Evolutionary conservation across 441 rosid genomes (phyloP).

Genomic region (Breynia disticha): DNA sequence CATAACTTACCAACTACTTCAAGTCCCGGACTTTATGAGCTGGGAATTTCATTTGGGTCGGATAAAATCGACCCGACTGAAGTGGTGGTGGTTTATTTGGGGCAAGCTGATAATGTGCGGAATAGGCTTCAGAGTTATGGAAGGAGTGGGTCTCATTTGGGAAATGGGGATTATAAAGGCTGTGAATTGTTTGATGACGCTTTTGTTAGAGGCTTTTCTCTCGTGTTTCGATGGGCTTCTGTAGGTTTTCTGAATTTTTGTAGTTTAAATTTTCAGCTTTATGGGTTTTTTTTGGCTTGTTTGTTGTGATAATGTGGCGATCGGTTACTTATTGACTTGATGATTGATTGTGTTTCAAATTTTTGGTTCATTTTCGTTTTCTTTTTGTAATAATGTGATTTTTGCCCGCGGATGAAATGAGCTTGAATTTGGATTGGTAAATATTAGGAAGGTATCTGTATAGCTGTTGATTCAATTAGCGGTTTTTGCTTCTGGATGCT

Average conservation of each 20-base stretch:
- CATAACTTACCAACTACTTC: conserved; percentile 48
- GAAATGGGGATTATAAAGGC: conserved; percentile 19
- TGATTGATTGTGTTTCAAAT: too few species aligned
- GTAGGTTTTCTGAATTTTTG: conserved; percentile 27
- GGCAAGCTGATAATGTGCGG: conserved; percentile 60
- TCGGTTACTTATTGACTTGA: too few species aligned
- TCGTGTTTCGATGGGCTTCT: conserved; percentile 71
- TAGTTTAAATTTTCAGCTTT: not conserved
- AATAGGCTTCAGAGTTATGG: conserved; percentile 55
- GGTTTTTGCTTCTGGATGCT: too few species aligned
- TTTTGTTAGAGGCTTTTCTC: conserved; percentile 35
- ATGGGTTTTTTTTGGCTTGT: not conserved
- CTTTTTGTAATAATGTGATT: too few species aligned
- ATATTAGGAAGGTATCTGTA: too few species aligned
- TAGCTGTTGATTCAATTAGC: too few species aligned
- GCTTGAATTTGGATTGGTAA: too few species aligned
- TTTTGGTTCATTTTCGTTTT: too few species aligned
- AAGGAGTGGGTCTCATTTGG: conserved; percentile 56
- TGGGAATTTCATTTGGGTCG: conserved; percentile 32
- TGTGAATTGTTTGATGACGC: conserved; percentile 45
- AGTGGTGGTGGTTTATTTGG: conserved; percentile 41
- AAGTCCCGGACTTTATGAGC: conserved; percentile 62
- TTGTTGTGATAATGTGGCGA: too few species aligned
- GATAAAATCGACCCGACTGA: conserved; percentile 32
- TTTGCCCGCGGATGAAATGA: too few species aligned